A percentile compares a stretch with the other conserved stretches of the same genome.
Evolutionary conservation across 116 monocot species (phyloP).

Genomic region (Papilionanthe hybrid): DNA sequence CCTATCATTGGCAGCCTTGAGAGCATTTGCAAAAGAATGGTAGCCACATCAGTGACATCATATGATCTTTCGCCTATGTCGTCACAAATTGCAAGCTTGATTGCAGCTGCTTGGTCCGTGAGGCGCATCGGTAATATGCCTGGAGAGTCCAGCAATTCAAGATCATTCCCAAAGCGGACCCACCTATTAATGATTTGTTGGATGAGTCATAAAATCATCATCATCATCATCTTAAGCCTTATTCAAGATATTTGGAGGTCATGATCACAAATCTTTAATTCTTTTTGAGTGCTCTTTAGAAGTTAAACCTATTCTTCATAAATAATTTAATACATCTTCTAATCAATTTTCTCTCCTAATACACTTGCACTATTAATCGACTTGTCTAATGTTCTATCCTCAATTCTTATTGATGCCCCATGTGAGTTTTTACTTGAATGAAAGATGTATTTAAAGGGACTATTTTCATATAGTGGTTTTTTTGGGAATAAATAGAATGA

Average conservation of each 20-base stretch:
- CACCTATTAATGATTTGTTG: slow-evolving; percentile 46
- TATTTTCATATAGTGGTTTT: background rate
- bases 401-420: background rate
- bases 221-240: background rate
- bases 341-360: too few species aligned
- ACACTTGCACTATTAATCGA: too few species aligned
- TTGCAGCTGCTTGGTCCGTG: slow-evolving; percentile 80
- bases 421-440: background rate
- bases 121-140: slow-evolving; percentile 96
- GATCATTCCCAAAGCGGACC: slow-evolving; percentile 89
- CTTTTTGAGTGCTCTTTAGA: background rate
- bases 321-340: too few species aligned
- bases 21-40: slow-evolving; percentile 84
- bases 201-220: background rate
- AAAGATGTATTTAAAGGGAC: background rate
- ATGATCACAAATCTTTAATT: background rate
- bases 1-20: slow-evolving; percentile 64
- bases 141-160: slow-evolving; percentile 89
- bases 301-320: too few species aligned
- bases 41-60: slow-evolving; percentile 76
- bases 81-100: slow-evolving; percentile 96
- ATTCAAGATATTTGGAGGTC: background rate
- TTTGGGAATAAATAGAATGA: background rate
- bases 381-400: too few species aligned
- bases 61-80: slow-evolving; percentile 97